phyloP scores from a whole-genome alignment of 495 filamentous ascomycete genomes.

The Neurospora pannonica region DNA sequence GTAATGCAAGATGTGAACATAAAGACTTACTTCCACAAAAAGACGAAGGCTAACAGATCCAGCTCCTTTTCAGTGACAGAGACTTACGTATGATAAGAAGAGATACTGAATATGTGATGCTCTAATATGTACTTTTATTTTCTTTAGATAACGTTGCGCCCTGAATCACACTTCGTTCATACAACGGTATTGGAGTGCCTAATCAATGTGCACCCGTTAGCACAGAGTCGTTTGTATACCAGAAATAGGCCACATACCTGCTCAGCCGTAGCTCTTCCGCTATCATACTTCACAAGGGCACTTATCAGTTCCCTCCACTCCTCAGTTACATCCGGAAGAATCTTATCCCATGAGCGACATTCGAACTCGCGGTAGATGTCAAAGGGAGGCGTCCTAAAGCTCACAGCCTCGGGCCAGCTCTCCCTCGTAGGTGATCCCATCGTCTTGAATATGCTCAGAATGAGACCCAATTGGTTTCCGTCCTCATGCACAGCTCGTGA shows the following conservation, averaged over 20 bases:
- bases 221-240: not conserved
- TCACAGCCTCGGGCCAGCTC: conserved; percentile 59
- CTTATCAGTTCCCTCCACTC: conserved; percentile 12
- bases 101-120: not conserved
- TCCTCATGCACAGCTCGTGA: conserved; percentile 58
- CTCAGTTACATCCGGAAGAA: conserved; percentile 7
- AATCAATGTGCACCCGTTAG: not conserved
- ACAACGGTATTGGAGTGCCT: not conserved
- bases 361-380: conserved; percentile 43
- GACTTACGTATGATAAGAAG: not conserved
- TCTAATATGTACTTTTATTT: not conserved
- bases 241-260: conserved; percentile 4
- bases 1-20: not conserved
- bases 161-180: not conserved
- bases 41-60: not conserved
- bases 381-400: conserved; percentile 42
- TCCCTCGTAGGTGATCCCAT: conserved; percentile 72
- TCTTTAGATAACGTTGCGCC: not conserved
- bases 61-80: not conserved
- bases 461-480: conserved; percentile 84
- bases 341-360: conserved; percentile 14
- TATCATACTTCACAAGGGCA: conserved; percentile 9
- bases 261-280: conserved; percentile 9
- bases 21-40: not conserved
- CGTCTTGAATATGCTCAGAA: conserved; percentile 81